Base-by-base conservation (phyloP, 768 basidiomycete species). In the Tylopilus intermedius region DNA sequence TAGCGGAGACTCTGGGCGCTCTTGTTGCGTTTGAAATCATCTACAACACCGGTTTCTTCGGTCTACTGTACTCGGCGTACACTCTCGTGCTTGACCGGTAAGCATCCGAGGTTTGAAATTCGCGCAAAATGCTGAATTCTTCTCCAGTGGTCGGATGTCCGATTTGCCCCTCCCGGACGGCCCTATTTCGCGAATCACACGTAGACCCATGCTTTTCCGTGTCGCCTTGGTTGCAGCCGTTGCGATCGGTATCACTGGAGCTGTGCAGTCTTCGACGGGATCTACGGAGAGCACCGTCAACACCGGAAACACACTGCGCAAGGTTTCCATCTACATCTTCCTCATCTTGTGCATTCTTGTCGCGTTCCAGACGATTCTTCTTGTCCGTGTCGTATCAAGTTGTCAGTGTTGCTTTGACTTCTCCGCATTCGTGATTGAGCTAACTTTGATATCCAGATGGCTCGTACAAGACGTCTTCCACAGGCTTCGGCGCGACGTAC, bases 11-110 rank as follows among this genome's bases (percentile, higher is more conserved):
- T 24, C 21, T 62, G 29, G 48, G 57, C 22, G 29, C 63, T 32
- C 45, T 69, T 27, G 54, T 70, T 46, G 55, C 70, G n/a, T 63
- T 62, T 46, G 58, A 64, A 49, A 53, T 71, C 50, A 30, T 72
- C 18, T 72, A 72, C 54, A 70, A 65, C 42, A 61, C 66, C 15
- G 71, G 70, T 40, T 70, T 72, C 65, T 72, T 68, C 24, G 67
- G 65, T 55, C 47, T 72, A 38, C 45, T 72, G 8, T 71, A 68
- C 47, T 71, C 66, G 11, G 63, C 69, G 15, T 70, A 72, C 50
- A 64, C 57, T 18, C 63, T 72, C 9, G 68, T 68, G 14, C 49
- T 69, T 10, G 69, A 72, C 43, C 58, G 69, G 69, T 69, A 43
- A 37, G 58, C 26, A 30, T 18, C 11, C 21, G n/a, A 26, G 33